Evolutionary conservation across 1,284 basidiomycete species (phyloP).

Genomic region (Ustilago curta): DNA sequence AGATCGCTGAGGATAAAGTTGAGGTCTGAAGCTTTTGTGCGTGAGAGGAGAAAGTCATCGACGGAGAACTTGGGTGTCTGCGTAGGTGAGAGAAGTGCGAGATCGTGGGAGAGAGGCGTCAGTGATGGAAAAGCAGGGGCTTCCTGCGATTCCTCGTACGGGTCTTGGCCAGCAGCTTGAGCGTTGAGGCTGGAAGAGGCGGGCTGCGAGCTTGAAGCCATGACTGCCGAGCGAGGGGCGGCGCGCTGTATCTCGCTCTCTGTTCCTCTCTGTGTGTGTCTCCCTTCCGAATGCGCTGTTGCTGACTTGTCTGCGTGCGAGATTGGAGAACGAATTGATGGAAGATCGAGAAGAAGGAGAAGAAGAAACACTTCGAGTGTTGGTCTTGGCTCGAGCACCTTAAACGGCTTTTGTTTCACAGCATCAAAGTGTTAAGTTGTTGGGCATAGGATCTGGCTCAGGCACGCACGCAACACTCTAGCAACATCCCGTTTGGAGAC

Average conservation of each 20-base stretch:
- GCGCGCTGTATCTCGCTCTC: no score
- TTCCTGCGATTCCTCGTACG: neutral
- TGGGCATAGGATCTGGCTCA: no score
- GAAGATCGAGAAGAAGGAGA: no score
- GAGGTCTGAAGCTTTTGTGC: constrained; percentile 83
- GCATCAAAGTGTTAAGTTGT: no score
- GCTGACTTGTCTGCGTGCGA: no score
- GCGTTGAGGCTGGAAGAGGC: constrained; percentile 9
- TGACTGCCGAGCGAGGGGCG: neutral
- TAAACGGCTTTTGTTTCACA: no score
- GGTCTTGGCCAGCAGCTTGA: neutral
- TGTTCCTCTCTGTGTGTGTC: neutral
- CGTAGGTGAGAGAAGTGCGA: constrained; percentile 78
- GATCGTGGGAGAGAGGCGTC: constrained; percentile 81
- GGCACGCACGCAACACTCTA: no score
- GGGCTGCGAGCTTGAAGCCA: constrained; percentile 14
- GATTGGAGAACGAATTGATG: no score
- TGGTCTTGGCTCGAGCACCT: no score
- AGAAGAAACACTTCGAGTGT: no score
- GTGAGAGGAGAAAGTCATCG: constrained; percentile 87
- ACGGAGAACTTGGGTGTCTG: constrained; percentile 75
- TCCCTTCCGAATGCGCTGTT: no score
- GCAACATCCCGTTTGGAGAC: no score
- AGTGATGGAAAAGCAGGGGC: constrained; percentile 75
- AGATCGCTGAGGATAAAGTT: constrained; percentile 88